Evolutionary conservation across 768 basidiomycete species (phyloP), one percentile per base, ranked within the genome.

Genomic region (Boletus rufocinnamomeus): DNA sequence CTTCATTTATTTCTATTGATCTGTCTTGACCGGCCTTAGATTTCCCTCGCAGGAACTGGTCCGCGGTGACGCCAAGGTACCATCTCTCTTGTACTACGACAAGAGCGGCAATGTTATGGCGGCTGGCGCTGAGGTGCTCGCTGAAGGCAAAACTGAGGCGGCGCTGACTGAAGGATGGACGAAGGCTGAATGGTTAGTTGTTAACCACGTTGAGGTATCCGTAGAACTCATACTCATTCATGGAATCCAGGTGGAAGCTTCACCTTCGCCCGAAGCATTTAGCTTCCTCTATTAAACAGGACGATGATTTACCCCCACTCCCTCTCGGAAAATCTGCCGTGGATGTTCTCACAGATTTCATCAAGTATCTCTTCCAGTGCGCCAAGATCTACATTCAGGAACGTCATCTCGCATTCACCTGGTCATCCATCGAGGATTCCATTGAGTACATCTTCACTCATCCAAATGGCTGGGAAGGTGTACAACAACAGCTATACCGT

Each of bases 21-120:
- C 37, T 23, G 14, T 43, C 54, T 72, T 57, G 34, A 47, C 44
- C 34, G 6, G 43, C 25, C 40, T 4, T 23, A 80, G 80, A 51
- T 80, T 74, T 57, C 79, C 77, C 2, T 71, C 66, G 2, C 16
- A 78, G 54, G 72, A 74, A 43, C 61, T 72, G 7, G 71, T 71
- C n/a, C 71, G 75, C 5, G 75, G 75, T 9, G 74, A 77, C 38
- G 75, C 74, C 6, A 82, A 81, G 57, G 77, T 81, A 3, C 79
- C 78, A 0, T 77, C 78, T 1, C 63, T 80, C 40, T 63, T 81
- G 8, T 77, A 77, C 57, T 82, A 82, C 51, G 79, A 79, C 61
- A 35, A 59, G 19, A 55, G 61, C 7, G 80, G 79, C 0, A 50
- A 52, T 1, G 63, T 76, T 8, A 67, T 59, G 38, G 80, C 79